A percentile compares a stretch with the other conserved stretches of the same genome.
phyloP scores from a whole-genome alignment of 352 stramenopile genomes.

The Pythium brassicae region DNA sequence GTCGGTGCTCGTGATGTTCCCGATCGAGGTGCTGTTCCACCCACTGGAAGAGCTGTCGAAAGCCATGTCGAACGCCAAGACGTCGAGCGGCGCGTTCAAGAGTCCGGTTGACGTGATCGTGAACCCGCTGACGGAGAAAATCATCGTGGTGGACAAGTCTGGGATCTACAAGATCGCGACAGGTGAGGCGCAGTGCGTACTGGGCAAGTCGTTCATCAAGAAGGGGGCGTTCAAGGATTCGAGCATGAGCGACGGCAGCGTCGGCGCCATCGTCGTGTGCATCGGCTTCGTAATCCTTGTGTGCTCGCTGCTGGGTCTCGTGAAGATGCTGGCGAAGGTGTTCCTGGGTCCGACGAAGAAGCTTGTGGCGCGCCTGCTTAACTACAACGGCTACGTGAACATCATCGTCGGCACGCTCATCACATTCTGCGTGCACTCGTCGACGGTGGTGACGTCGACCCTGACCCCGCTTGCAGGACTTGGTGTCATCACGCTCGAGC shows the following conservation, averaged over 20 bases:
- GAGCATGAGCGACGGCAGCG: slow-evolving; percentile 31
- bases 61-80: slow-evolving; percentile 31
- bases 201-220: slow-evolving; percentile 29
- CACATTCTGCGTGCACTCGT: slow-evolving; percentile 89
- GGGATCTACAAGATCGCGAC: slow-evolving; percentile 32
- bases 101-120: slow-evolving; percentile 40
- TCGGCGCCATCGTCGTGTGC: slow-evolving; percentile 38
- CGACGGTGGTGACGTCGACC: slow-evolving; percentile 88
- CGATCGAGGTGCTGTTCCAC: slow-evolving; percentile 56
- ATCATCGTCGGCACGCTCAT: slow-evolving; percentile 82
- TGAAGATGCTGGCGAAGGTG: slow-evolving; percentile 53
- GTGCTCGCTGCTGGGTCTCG: slow-evolving; percentile 36
- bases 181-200: slow-evolving; percentile 23
- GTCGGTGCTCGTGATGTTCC: slow-evolving; percentile 70
- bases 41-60: slow-evolving; percentile 59
- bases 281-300: slow-evolving; percentile 49
- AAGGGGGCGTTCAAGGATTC: slow-evolving; percentile 28
- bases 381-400: slow-evolving; percentile 88
- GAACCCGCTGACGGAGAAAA: slow-evolving; percentile 27
- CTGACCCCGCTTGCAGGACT: slow-evolving; percentile 85
- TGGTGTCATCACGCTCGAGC: slow-evolving; percentile 82
- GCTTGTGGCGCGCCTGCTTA: slow-evolving; percentile 83
- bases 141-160: slow-evolving; percentile 35
- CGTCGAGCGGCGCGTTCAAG: slow-evolving; percentile 28
- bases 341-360: slow-evolving; percentile 81